Evolutionary conservation across 352 stramenopile genomes (phyloP).

Genomic region (Bremia lactucae): DNA sequence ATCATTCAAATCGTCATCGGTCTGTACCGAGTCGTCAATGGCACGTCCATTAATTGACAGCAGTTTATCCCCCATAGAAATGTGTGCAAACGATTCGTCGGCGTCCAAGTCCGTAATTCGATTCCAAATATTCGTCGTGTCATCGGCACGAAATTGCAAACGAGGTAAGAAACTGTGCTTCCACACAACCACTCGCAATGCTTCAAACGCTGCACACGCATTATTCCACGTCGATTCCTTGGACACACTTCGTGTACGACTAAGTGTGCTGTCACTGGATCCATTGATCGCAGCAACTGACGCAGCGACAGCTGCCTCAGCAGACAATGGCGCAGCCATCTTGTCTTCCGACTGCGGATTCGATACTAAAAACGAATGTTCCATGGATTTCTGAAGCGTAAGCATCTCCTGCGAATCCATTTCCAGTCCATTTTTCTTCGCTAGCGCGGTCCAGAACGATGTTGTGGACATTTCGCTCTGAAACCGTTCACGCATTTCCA

Average conservation of each 20-base stretch:
- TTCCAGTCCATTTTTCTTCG: slow-evolving; percentile 51
- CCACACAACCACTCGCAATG: slow-evolving; percentile 75
- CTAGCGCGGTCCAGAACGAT: slow-evolving; percentile 45
- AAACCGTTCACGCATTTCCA: slow-evolving; percentile 81
- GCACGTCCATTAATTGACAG: slow-evolving; percentile 67
- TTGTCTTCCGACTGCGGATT: slow-evolving; percentile 74
- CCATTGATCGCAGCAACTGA: slow-evolving; percentile 18
- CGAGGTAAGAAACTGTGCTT: slow-evolving; percentile 79
- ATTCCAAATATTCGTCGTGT: slow-evolving; percentile 47
- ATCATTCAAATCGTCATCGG: slow-evolving; percentile 59
- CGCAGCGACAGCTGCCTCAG: slow-evolving; percentile 6
- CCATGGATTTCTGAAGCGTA: slow-evolving; percentile 37
- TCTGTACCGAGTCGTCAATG: slow-evolving; percentile 48
- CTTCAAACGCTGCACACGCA: slow-evolving; percentile 55
- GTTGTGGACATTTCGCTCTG: slow-evolving; percentile 69
- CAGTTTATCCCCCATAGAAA: slow-evolving; percentile 53
- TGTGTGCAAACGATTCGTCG: slow-evolving; percentile 74
- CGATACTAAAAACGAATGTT: slow-evolving; percentile 30
- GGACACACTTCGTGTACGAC: slow-evolving; percentile 34
- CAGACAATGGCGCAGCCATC: slow-evolving; percentile 20
- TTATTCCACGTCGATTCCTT: slow-evolving; percentile 85
- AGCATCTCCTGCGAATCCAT: slow-evolving; percentile 33
- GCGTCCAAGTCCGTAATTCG: slow-evolving; percentile 53
- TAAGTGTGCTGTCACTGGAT: slow-evolving; percentile 7
- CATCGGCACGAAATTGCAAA: slow-evolving; percentile 44